Evolutionary conservation across 2,329 filamentous ascomycete genomes (phyloP).

Genomic region (Diplodia scrobiculata): DNA sequence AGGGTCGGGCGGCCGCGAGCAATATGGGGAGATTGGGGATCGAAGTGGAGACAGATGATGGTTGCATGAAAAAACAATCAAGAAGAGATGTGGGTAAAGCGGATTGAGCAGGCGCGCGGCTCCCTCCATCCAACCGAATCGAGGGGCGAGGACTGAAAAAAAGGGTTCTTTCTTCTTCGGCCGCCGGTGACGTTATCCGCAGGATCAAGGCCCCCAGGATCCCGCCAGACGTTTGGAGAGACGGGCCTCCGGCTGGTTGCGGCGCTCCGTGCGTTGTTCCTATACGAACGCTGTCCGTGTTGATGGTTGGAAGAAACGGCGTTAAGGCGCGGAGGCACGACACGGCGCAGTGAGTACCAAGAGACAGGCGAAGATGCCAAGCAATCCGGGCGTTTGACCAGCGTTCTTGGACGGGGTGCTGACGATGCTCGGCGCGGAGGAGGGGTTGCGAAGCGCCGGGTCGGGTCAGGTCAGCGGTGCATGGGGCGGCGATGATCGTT

Average conservation of each 20-base stretch:
- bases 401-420: neutral
- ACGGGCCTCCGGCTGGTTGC: slow-evolving; percentile 9
- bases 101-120: slow-evolving; percentile 14
- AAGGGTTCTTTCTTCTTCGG: neutral
- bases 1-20: neutral
- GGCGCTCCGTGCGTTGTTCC: slow-evolving; percentile 12
- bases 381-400: slow-evolving; percentile 10
- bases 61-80: neutral
- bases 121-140: neutral
- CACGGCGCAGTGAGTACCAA: neutral
- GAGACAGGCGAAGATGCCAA: neutral
- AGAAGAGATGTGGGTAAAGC: neutral
- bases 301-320: neutral
- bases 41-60: neutral
- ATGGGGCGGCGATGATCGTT: slow-evolving; percentile 2
- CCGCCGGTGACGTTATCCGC: neutral
- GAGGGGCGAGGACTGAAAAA: neutral
- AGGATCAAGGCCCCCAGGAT: slow-evolving; percentile 16
- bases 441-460: neutral
- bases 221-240: neutral
- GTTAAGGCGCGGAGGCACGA: neutral
- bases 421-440: neutral
- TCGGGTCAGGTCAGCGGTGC: neutral
- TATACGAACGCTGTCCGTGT: neutral
- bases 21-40: slow-evolving; percentile 16